A percentile compares a stretch with the other conserved stretches of the same genome.
Evolutionary conservation across 257 asterid species (phyloP).

Genomic region (Coffea canephora): DNA sequence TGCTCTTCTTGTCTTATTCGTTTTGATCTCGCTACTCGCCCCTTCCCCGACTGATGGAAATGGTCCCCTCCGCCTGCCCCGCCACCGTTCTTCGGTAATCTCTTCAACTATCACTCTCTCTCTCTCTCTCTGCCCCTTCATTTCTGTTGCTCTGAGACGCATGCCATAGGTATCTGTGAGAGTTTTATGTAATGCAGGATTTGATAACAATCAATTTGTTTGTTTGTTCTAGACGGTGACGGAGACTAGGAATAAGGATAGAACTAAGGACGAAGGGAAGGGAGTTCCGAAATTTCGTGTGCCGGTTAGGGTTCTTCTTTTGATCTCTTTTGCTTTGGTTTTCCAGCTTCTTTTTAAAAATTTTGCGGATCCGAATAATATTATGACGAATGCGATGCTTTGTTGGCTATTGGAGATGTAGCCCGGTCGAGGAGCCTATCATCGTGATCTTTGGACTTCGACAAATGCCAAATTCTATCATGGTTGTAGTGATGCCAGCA

Average conservation of each 20-base stretch:
- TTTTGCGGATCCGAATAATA: slow-evolving; percentile 34
- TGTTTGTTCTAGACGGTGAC: slow-evolving; percentile 30
- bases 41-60: slow-evolving; percentile 63
- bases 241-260: slow-evolving; percentile 10
- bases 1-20: slow-evolving; percentile 55
- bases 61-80: slow-evolving; percentile 44
- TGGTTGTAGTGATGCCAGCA: slow-evolving; percentile 81
- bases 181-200: slow-evolving; percentile 7
- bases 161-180: not conserved
- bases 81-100: slow-evolving; percentile 26
- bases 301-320: slow-evolving; percentile 52
- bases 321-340: not conserved
- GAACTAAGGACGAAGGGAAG: slow-evolving; percentile 30
- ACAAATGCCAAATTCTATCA: slow-evolving; percentile 55
- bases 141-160: not conserved
- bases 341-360: slow-evolving; percentile 4
- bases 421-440: slow-evolving; percentile 46
- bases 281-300: slow-evolving; percentile 33
- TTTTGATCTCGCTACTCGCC: slow-evolving; percentile 57
- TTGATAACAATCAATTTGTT: slow-evolving; percentile 5
- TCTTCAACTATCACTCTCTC: not conserved
- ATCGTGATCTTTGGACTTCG: slow-evolving; percentile 81
- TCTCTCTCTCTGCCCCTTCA: not conserved
- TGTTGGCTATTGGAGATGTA: slow-evolving; percentile 47
- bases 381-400: slow-evolving; percentile 35